Percentiles rank a stretch among this genome's conserved stretches.
Evolutionary conservation across 139 green algal species (phyloP).

Genomic region (Eudorina sp.): DNA sequence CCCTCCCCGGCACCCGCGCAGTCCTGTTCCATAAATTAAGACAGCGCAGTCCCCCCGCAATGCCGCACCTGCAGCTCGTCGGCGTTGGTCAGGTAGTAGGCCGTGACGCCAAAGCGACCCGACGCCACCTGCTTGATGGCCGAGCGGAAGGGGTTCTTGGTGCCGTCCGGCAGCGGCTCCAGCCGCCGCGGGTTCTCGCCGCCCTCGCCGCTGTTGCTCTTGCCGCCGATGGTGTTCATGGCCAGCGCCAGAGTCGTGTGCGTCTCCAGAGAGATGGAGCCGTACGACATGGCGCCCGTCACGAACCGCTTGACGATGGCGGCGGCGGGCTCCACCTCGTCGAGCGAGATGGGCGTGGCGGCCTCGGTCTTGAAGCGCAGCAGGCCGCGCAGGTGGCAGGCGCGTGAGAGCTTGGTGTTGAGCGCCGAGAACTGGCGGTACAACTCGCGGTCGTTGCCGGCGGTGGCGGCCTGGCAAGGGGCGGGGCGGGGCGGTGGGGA

Average conservation of each 20-base stretch:
- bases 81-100: constrained; percentile 96
- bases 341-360: constrained; percentile 31
- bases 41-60: not conserved
- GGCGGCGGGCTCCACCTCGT: constrained; percentile 85
- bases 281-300: constrained; percentile 79
- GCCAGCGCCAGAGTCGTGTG: constrained; percentile 94
- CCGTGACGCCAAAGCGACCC: constrained; percentile 93
- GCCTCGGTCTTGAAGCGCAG: constrained; percentile 83
- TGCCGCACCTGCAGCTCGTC: constrained; percentile 93
- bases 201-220: constrained; percentile 88
- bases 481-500: not conserved
- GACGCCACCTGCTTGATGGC: constrained; percentile 94
- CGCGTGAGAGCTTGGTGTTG: constrained; percentile 75
- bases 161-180: constrained; percentile 82
- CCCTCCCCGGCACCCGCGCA: no score
- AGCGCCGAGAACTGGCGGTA: constrained; percentile 82
- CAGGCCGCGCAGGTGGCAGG: constrained; percentile 90
- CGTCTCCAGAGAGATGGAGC: constrained; percentile 91
- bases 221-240: constrained; percentile 96
- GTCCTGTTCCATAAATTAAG: no score
- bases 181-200: constrained; percentile 94
- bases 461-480: constrained; percentile 29
- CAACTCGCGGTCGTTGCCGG: constrained; percentile 76
- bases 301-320: constrained; percentile 95
- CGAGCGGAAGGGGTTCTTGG: constrained; percentile 85